Conservation (phyloP, 2,329 filamentous ascomycete genomes). For the Colletotrichum gloeosporioides region DNA sequence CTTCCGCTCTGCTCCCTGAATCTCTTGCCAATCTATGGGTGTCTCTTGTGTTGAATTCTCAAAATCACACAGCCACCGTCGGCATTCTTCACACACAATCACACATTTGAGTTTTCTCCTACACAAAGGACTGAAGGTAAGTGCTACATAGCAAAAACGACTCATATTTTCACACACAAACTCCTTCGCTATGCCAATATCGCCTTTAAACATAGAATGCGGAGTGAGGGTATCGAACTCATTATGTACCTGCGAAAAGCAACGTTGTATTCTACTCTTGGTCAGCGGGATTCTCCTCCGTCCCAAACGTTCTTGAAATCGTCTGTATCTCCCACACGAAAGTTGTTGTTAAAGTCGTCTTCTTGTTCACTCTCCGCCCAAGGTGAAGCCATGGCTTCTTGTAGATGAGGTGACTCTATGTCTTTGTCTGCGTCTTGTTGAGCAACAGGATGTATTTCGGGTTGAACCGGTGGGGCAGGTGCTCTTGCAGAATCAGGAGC, state of each 20-base stretch:
- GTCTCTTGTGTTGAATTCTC: neutral
- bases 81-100: neutral
- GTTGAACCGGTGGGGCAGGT: neutral
- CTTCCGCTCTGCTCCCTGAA: neutral
- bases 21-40: neutral
- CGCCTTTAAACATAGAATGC: conserved; percentile 19
- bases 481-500: neutral
- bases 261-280: neutral
- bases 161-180: conserved; percentile 19
- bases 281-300: neutral
- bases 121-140: too few relatives aligned
- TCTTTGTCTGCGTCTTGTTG: neutral
- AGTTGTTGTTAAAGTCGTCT: conserved; percentile 9
- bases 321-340: conserved; percentile 39
- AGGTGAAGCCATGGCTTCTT: conserved; percentile 14
- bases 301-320: conserved; percentile 55
- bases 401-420: neutral
- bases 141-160: neutral
- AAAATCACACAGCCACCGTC: neutral
- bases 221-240: conserved; percentile 19
- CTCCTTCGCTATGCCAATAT: conserved; percentile 32
- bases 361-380: conserved; percentile 19
- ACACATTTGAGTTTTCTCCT: neutral
- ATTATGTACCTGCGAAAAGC: neutral
- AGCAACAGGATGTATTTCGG: neutral